Evolutionary conservation across 768 basidiomycete genomes (phyloP), one percentile per base, ranked within the genome.

Genomic region (Rubroboletus satanas): DNA sequence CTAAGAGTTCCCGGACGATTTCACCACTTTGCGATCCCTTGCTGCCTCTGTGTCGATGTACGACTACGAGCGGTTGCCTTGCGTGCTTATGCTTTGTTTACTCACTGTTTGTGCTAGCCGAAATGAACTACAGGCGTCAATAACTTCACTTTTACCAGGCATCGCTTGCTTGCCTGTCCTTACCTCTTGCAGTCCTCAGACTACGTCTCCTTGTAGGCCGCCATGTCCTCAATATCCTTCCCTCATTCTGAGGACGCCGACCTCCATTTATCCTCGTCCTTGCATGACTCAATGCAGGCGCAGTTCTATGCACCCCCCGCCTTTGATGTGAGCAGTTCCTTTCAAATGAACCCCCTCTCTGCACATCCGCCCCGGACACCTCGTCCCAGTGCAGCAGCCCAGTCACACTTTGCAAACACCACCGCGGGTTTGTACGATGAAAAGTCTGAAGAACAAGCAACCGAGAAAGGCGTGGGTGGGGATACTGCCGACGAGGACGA

Each of bases 261-360:
- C 39, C 67, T 77, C 33, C 63, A 69, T 11, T 67, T 75, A 12
- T 75, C 76, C 41, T 67, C 78, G 26, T 71, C 71, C n/a, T 44
- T 71, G 46, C 69, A 57, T 33, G 67, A 71, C 39, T 75, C 79
- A 14, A 66, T 67, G 45, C 75, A 80, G 48, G 69, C 73, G 52
- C 74, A 73, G 45, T 85, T 77, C 66, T 87, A 85, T 63, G 0
- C 59, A 26, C 74, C 83, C 9, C 72, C 84, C 11, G 69, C 76
- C 29, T 89, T 84, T 62, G 86, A 88, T 59, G 67, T 77, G 53
- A 75, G 71, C 48, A 77, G 75, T 18, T 80, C 85, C 32, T 90
- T 92, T 62, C 87, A 88, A 59, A 88, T 91, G 81, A 91, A 91
- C 64, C 89, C 89, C 9, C 80, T 85, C 48, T 88, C 88, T 14